Evolutionary conservation across 768 basidiomycete genomes (phyloP).

Genomic region (Kwoniella mangroviensis): DNA sequence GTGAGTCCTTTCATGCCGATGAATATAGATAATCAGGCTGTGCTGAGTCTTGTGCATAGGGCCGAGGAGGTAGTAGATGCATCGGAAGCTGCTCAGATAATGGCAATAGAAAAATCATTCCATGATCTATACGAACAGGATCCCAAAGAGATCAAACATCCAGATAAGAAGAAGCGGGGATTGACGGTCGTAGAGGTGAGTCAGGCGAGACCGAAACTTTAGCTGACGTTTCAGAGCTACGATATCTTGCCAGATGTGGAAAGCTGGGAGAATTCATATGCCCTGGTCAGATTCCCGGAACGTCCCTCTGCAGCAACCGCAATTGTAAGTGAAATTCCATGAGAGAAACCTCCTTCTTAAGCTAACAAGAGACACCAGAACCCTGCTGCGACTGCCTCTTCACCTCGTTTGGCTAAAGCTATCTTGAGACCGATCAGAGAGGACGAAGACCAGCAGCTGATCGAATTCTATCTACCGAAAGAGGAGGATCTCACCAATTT

Average conservation of each 20-base stretch:
- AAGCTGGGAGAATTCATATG: conserved; percentile 42
- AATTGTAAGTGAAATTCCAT: conserved; percentile 27
- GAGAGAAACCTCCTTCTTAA: background rate
- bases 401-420: conserved; percentile 36
- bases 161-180: conserved; percentile 40
- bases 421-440: conserved; percentile 44
- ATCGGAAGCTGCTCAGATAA: conserved; percentile 53
- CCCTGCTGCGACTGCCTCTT: conserved; percentile 31
- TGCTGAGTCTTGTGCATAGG: conserved; percentile 11
- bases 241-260: conserved; percentile 53
- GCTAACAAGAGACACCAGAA: conserved; percentile 19
- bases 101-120: conserved; percentile 53
- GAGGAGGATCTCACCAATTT: conserved; percentile 40
- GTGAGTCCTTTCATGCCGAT: conserved; percentile 16
- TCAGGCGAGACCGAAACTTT: background rate
- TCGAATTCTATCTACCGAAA: conserved; percentile 47
- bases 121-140: conserved; percentile 30
- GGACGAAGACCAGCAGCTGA: conserved; percentile 42
- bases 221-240: conserved; percentile 32
- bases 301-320: conserved; percentile 46
- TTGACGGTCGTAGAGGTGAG: conserved; percentile 50
- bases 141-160: conserved; percentile 34
- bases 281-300: conserved; percentile 51
- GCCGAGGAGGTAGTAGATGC: conserved; percentile 44
- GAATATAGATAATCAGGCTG: too few relatives aligned